Evolutionary conservation across 2,329 filamentous ascomycete genomes (phyloP).

Genomic region (Fusarium bulbicola): DNA sequence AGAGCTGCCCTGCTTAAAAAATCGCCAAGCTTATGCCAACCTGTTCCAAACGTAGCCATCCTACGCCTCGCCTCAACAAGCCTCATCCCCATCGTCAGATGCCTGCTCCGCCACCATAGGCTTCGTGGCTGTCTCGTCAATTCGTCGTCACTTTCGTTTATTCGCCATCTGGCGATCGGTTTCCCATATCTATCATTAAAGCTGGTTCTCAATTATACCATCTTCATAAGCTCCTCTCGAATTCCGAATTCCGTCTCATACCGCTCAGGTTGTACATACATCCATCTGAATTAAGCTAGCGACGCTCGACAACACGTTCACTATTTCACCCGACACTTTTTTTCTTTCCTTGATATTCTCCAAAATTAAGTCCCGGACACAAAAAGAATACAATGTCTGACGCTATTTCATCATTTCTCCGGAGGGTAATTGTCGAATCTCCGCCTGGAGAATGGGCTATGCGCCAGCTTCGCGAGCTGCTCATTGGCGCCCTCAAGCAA

Average conservation of each 20-base stretch:
- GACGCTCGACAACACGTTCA: conserved; percentile 29
- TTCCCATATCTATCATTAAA: conserved; percentile 18
- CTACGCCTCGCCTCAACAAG: conserved; percentile 40
- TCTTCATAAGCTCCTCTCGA: conserved; percentile 3
- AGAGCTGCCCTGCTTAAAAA: conserved; percentile 32
- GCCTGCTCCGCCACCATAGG: conserved; percentile 42
- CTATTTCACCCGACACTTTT: conserved; percentile 19
- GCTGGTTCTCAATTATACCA: background rate
- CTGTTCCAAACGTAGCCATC: conserved; percentile 3
- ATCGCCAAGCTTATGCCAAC: conserved; percentile 29
- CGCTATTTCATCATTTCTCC: conserved; percentile 58
- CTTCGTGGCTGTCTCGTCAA: conserved; percentile 41
- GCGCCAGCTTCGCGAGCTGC: conserved; percentile 78
- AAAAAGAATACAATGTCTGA: conserved; percentile 58
- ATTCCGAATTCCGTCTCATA: background rate
- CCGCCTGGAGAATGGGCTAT: conserved; percentile 93
- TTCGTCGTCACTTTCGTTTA: conserved; percentile 35
- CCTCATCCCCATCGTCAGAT: conserved; percentile 43
- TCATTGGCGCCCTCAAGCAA: conserved; percentile 89
- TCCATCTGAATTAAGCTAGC: conserved; percentile 8
- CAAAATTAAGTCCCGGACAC: background rate
- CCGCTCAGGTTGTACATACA: background rate
- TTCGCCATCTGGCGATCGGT: conserved; percentile 27
- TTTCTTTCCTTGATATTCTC: conserved; percentile 16
- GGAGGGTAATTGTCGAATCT: conserved; percentile 81